phyloP scores from a whole-genome alignment of 257 asterid genomes.

The Prunella vulgaris region DNA sequence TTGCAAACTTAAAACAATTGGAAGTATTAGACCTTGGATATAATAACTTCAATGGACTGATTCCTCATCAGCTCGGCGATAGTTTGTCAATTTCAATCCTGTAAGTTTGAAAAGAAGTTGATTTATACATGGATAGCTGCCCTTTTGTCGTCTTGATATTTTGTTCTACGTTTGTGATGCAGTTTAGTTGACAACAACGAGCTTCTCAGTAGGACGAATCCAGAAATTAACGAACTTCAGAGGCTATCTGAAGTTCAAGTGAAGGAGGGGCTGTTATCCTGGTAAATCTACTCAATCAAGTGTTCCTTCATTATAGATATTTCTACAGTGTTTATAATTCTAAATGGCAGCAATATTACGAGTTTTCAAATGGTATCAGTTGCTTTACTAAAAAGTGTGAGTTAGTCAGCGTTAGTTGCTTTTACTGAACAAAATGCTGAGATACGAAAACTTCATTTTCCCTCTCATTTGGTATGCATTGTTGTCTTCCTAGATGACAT shows the following conservation, averaged over 20 bases:
- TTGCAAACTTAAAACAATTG: slow-evolving; percentile 46
- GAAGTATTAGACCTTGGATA: slow-evolving; percentile 73
- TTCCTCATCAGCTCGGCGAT: slow-evolving; percentile 48
- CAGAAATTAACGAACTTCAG: slow-evolving; percentile 42
- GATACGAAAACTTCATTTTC: not conserved
- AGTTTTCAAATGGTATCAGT: not conserved
- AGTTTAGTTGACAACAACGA: slow-evolving; percentile 75
- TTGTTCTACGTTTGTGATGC: slow-evolving; percentile 17
- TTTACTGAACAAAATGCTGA: not conserved
- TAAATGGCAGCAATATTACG: not conserved
- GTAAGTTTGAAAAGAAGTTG: slow-evolving; percentile 35
- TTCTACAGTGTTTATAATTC: not conserved
- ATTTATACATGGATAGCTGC: not conserved
- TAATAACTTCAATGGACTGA: slow-evolving; percentile 68
- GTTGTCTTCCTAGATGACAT: not conserved
- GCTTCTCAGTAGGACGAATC: slow-evolving; percentile 29
- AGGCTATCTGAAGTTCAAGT: slow-evolving; percentile 43
- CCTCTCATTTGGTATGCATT: not conserved
- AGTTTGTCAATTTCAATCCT: slow-evolving; percentile 38
- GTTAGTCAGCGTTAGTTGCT: not conserved
- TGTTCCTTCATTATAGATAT: not conserved
- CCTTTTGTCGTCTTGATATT: not conserved
- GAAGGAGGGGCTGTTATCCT: slow-evolving; percentile 26
- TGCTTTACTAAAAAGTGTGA: too few relatives aligned
- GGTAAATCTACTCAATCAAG: slow-evolving; percentile 28